Base-by-base conservation (phyloP, 192 early-diverging fungal genomes). In the Coemansia sp. region DNA sequence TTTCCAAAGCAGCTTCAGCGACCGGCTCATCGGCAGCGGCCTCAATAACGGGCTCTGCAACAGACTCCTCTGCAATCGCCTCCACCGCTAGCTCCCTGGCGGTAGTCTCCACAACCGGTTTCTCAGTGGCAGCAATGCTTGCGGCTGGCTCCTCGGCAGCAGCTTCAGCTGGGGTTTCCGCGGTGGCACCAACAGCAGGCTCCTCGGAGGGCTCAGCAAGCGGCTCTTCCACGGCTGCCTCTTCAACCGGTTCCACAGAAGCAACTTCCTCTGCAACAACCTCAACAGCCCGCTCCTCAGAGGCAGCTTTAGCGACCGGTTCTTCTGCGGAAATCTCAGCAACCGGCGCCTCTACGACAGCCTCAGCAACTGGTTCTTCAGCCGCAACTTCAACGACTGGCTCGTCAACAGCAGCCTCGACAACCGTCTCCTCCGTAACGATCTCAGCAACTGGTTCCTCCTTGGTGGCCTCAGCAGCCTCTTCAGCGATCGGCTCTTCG, bases 331-430 rank as follows among this genome's bases (percentile, higher is more conserved):
- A 8, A n/a, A n/a, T n/a, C 14, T 49, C 42, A 36, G 50, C 42
- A 45, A 29, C 39, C 30, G 50, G 14, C 14, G 45, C 14, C 8
- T 53, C 38, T 47, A 50, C 55, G 11, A 20, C 53, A 32, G 46
- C 38, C n/a, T 8, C 21, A 21, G 17, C 14, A 8, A 10, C 28
- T 25, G 27, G 6, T 39, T 14, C 14, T 6, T 39, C 36, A 39
- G 36, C 36, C 39, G 15, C 46, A 21, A 17, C 30, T 30, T 39
- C 52, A 41, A 35, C 43, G 32, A 34, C 14, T 12, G 14, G 10
- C 32, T 8, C 9, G 32, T 2, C 32, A 34, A 5, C 4, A 14
- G 32, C 32, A 6, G 9, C 32, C 32, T 34, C 32, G 32, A 6
- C 11, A n/a, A n/a, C 14, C 5, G 34, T n/a, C 6, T 22, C 28